A percentile compares a stretch with the other conserved stretches of the same genome.
phyloP scores from a whole-genome alignment of 768 basidiomycete genomes.

The Lepiota brunneoincarnata region DNA sequence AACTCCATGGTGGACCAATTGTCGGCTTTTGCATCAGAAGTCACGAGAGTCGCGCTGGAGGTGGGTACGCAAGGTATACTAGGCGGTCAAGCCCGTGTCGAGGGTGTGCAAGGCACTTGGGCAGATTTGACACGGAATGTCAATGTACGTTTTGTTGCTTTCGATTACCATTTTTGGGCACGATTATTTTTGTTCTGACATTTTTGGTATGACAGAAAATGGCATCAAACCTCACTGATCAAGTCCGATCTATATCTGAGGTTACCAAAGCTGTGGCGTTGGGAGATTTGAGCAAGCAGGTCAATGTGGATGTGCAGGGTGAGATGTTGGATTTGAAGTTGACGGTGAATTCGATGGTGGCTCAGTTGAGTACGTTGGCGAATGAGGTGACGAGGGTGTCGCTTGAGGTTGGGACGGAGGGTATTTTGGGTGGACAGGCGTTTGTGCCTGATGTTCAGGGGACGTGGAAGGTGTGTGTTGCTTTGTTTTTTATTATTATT shows the following conservation, averaged over 20 bases:
- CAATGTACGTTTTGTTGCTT: conserved; percentile 54
- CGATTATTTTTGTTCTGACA: not conserved
- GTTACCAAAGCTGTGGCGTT: conserved; percentile 85
- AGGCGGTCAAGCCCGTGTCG: conserved; percentile 87
- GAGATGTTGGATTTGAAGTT: conserved; percentile 90
- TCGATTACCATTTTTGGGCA: not conserved
- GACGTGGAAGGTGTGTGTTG: conserved; percentile 76
- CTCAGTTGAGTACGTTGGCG: conserved; percentile 69
- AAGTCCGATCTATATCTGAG: conserved; percentile 90
- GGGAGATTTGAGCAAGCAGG: conserved; percentile 80
- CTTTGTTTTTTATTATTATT: not conserved
- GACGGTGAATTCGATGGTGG: conserved; percentile 88
- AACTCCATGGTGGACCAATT: conserved; percentile 95
- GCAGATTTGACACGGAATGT: conserved; percentile 86
- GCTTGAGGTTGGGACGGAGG: conserved; percentile 89
- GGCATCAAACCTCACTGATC: conserved; percentile 81
- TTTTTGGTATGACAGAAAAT: too few relatives aligned
- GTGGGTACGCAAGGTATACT: conserved; percentile 90
- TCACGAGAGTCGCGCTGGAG: conserved; percentile 81
- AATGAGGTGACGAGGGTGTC: conserved; percentile 90
- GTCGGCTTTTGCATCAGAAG: conserved; percentile 82
- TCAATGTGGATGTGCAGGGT: conserved; percentile 90
- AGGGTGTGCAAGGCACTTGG: conserved; percentile 94
- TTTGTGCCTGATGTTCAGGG: conserved; percentile 90
- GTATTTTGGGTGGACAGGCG: conserved; percentile 92